Evolutionary conservation across 78 protist genomes (phyloP).

Genomic region (Polysphondylium violaceum): DNA sequence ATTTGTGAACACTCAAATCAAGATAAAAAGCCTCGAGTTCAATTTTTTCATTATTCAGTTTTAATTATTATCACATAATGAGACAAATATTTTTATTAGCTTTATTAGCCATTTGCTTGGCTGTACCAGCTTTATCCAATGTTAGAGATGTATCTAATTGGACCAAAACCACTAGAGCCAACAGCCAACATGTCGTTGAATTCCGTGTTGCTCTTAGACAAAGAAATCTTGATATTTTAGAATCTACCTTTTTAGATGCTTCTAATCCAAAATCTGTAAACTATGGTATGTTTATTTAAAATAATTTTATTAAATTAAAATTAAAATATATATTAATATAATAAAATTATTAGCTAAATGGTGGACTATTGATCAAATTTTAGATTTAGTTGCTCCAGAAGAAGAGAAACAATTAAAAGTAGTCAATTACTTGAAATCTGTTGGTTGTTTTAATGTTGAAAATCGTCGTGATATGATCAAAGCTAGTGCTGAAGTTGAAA

Average conservation of each 20-base stretch:
- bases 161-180: conserved; percentile 7
- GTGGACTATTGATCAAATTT: conserved; percentile 9
- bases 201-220: conserved; percentile 55
- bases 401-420: neutral
- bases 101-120: conserved; percentile 7
- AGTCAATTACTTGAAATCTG: neutral
- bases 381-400: conserved; percentile 56
- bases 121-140: conserved; percentile 15
- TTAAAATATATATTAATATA: neutral
- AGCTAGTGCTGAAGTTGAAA: conserved; percentile 31
- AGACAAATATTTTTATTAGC: too few relatives aligned
- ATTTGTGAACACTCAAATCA: too few relatives aligned
- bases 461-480: conserved; percentile 21
- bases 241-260: conserved; percentile 26
- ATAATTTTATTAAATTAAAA: too few relatives aligned
- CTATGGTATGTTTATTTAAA: conserved; percentile 55
- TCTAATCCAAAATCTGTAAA: conserved; percentile 27
- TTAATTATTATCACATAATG: too few relatives aligned
- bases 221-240: conserved; percentile 45
- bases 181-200: neutral
- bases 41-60: too few relatives aligned
- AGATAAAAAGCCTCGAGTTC: too few relatives aligned
- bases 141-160: neutral
- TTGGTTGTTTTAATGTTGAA: conserved; percentile 21
- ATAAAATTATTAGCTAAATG: conserved; percentile 11